Conservation (phyloP, 1,284 basidiomycete species). For the Kalmanozyma brasiliensis region DNA sequence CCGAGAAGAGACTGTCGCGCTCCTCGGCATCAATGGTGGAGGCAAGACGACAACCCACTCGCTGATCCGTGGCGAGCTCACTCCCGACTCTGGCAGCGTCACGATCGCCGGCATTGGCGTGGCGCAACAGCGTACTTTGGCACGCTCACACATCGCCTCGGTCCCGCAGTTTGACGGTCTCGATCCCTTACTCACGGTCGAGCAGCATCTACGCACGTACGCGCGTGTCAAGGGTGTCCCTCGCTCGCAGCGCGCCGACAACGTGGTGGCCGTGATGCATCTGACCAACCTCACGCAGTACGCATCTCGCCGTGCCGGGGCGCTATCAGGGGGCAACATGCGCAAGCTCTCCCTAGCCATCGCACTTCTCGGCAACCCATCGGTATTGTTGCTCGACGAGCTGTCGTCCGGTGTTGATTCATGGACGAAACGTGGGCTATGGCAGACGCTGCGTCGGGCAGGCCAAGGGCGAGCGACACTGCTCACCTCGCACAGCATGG, state of each 20-base stretch:
- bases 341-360: constrained; percentile 81
- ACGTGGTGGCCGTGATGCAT: constrained; percentile 74
- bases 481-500: constrained; percentile 77
- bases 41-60: constrained; percentile 74
- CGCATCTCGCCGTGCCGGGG: constrained; percentile 77
- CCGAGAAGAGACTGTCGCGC: constrained; percentile 75
- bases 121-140: constrained; percentile 26
- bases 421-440: constrained; percentile 84
- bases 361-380: constrained; percentile 81
- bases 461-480: constrained; percentile 69
- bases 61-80: constrained; percentile 38
- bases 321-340: constrained; percentile 77
- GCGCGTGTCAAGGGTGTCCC: constrained; percentile 73
- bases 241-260: constrained; percentile 72
- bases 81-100: constrained; percentile 31
- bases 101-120: constrained; percentile 32
- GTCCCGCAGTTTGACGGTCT: constrained; percentile 82
- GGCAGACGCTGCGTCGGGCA: constrained; percentile 77
- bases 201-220: constrained; percentile 75
- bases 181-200: constrained; percentile 79
- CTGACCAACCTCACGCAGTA: constrained; percentile 75
- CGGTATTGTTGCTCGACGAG: constrained; percentile 82
- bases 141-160: constrained; percentile 35
- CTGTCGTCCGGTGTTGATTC: constrained; percentile 85
- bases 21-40: constrained; percentile 83